These are phyloP conservation scores for Chlorokybus atmophyticus DNA, from an alignment of 139 green algal species.

Conservation along the genomic window DNA sequence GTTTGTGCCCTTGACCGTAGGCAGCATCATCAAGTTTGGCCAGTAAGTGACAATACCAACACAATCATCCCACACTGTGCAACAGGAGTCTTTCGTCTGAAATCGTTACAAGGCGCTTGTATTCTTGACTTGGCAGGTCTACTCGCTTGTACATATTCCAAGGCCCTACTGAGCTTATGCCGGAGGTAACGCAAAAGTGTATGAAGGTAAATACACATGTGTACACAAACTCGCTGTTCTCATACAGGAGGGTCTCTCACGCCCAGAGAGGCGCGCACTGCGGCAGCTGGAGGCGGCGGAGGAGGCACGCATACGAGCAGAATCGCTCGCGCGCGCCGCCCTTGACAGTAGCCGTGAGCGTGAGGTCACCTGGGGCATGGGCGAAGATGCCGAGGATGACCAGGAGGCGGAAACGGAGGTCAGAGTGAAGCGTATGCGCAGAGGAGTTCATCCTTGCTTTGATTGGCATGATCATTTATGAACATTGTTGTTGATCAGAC, in stretches of 20 bases:
- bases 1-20: constrained; percentile 52
- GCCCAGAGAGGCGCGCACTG: constrained; percentile 16
- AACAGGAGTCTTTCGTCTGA: no score
- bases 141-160: constrained; percentile 62
- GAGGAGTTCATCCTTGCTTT: no score
- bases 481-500: no score
- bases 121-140: constrained; percentile 20
- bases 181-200: constrained; percentile 38
- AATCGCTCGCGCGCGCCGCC: constrained; percentile 37
- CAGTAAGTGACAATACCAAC: no score
- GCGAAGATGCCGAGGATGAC: constrained; percentile 40
- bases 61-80: no score
- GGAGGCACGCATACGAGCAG: constrained; percentile 24
- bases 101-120: no score
- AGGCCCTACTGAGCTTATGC: constrained; percentile 71
- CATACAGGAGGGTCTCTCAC: constrained; percentile 23
- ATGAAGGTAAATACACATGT: not conserved
- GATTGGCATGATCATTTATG: no score
- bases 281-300: constrained; percentile 24
- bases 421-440: no score
- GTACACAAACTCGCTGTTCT: not conserved
- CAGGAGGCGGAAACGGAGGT: no score
- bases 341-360: not conserved
- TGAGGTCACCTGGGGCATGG: constrained; percentile 43
- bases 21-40: constrained; percentile 73